Conservation (phyloP, 352 stramenopile genomes). For the Blastocystis sp. region DNA sequence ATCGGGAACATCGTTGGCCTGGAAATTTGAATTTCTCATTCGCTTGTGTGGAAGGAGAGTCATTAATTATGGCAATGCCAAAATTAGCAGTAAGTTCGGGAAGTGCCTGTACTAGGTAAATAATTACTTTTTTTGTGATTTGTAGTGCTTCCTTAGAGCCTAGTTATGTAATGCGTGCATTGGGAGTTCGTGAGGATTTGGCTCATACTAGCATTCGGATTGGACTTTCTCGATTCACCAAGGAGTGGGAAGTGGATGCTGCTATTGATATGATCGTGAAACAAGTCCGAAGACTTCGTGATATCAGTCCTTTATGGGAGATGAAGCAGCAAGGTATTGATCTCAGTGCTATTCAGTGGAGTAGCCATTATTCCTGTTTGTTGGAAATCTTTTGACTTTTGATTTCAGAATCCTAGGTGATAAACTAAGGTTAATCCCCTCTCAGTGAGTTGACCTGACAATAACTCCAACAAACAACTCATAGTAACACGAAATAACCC, state of each 20-base stretch:
- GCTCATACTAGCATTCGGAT: slow-evolving; percentile 96
- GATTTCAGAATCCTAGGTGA: too few species aligned
- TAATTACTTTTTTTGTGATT: slow-evolving; percentile 62
- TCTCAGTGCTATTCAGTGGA: slow-evolving; percentile 98
- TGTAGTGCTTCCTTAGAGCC: slow-evolving; percentile 88
- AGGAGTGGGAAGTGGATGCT: slow-evolving; percentile 94
- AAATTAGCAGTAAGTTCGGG: slow-evolving; percentile 96
- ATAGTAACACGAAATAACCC: too few species aligned
- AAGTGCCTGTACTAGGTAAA: slow-evolving; percentile 85
- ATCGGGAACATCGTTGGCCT: slow-evolving; percentile 85
- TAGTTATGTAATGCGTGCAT: slow-evolving; percentile 94
- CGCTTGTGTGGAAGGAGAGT: slow-evolving; percentile 98
- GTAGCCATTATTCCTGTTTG: slow-evolving; percentile 81
- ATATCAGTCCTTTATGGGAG: slow-evolving; percentile 99
- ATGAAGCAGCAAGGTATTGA: slow-evolving; percentile 99
- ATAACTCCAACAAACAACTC: background rate
- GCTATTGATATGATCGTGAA: slow-evolving; percentile 87
- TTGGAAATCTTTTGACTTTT: background rate
- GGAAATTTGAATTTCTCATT: slow-evolving; percentile 98
- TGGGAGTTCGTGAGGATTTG: slow-evolving; percentile 96
- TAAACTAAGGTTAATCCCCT: background rate
- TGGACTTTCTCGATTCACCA: slow-evolving; percentile 95
- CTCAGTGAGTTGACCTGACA: background rate
- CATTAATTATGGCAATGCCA: slow-evolving; percentile 91
- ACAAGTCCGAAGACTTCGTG: slow-evolving; percentile 89